phyloP scores from a whole-genome alignment of 208 protist species.

The Leishmania turanica region DNA sequence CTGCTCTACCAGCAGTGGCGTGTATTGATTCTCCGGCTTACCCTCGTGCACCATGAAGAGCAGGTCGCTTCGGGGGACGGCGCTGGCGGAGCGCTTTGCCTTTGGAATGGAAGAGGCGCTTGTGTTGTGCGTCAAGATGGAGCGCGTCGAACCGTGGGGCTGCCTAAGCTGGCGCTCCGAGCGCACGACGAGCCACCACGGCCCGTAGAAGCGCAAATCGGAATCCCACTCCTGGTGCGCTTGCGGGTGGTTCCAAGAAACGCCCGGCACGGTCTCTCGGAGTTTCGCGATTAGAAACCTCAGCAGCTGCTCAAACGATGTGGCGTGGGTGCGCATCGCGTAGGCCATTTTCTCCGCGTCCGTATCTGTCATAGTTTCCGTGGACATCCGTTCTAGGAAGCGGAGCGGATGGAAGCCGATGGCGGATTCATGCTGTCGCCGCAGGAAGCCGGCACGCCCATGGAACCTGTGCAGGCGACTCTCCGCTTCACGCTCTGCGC shows the following conservation, averaged over 20 bases:
- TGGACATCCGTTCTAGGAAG: slow-evolving; percentile 35
- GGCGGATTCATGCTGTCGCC: not conserved
- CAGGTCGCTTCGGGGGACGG: not conserved
- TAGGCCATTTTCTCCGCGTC: slow-evolving; percentile 52
- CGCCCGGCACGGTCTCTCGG: slow-evolving; percentile 8
- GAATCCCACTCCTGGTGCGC: slow-evolving; percentile 44
- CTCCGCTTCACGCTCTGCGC: slow-evolving; percentile 12
- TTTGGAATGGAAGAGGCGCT: not conserved
- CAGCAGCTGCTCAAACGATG: slow-evolving; percentile 19
- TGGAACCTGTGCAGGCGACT: not conserved
- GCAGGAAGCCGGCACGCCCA: slow-evolving; percentile 10
- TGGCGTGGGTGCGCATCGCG: slow-evolving; percentile 33
- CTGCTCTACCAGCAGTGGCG: slow-evolving; percentile 38
- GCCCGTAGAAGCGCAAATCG: slow-evolving; percentile 66
- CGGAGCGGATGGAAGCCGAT: slow-evolving; percentile 31
- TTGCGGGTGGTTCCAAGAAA: slow-evolving; percentile 45
- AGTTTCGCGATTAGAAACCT: slow-evolving; percentile 6
- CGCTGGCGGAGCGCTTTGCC: not conserved
- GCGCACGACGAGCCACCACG: slow-evolving; percentile 79
- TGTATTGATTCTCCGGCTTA: slow-evolving; percentile 30
- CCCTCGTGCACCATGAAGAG: slow-evolving; percentile 20
- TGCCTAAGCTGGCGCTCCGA: not conserved
- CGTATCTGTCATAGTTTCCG: slow-evolving; percentile 41
- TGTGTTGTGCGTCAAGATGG: not conserved
- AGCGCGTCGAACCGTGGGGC: not conserved